Evolutionary conservation across 2,329 filamentous ascomycete species (phyloP).

Genomic region (Beauveria varroae): DNA sequence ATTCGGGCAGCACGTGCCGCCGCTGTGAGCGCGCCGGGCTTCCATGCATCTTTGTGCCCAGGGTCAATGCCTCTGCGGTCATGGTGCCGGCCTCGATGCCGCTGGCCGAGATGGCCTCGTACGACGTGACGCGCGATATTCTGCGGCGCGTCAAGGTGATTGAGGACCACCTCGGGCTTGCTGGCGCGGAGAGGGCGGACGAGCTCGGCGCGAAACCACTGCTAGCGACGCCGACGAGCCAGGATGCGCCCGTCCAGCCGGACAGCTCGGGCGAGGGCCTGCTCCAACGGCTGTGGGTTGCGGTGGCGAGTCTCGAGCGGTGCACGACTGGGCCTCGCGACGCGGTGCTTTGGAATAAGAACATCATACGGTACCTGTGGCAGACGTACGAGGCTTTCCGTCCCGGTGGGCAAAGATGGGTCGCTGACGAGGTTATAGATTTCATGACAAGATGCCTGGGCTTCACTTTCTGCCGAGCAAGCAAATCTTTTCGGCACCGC

Average conservation of each 20-base stretch:
- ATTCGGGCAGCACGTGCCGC: constrained; percentile 25
- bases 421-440: constrained; percentile 23
- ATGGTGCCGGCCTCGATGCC: constrained; percentile 2
- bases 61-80: constrained; percentile 27
- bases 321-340: constrained; percentile 18
- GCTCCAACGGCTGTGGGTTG: constrained; percentile 22
- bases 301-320: constrained; percentile 22
- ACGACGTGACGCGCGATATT: constrained; percentile 12
- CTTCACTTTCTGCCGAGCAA: constrained; percentile 37
- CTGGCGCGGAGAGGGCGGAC: neutral
- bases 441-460: constrained; percentile 36
- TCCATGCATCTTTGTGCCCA: constrained; percentile 32
- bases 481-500: constrained; percentile 33
- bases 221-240: constrained; percentile 11
- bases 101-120: neutral
- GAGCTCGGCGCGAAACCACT: neutral
- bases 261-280: neutral
- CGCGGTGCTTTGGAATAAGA: constrained; percentile 24
- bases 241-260: constrained; percentile 14
- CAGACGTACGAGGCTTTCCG: constrained; percentile 14
- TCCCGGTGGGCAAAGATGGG: neutral
- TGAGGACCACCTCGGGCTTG: constrained; percentile 21
- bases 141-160: constrained; percentile 17
- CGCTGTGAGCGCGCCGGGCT: constrained; percentile 27
- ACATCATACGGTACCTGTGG: constrained; percentile 27